A percentile compares a stretch with the other conserved stretches of the same genome.
phyloP scores from a whole-genome alignment of 1,284 basidiomycete species.

The Cryptococcus jaspeensis region DNA sequence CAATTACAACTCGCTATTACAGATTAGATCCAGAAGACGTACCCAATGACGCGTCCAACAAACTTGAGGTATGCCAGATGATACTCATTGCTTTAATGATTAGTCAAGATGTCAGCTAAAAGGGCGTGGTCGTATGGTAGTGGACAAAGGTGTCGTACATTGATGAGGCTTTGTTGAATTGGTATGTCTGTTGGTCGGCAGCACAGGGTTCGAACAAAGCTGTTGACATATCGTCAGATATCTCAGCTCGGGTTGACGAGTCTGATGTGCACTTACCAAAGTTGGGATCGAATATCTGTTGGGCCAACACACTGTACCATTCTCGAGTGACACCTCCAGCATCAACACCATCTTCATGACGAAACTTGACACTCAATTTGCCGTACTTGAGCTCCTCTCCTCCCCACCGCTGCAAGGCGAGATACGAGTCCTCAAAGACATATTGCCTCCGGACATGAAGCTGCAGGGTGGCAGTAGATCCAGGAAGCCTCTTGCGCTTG shows the following conservation, averaged over 20 bases:
- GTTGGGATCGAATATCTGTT: conserved; percentile 99
- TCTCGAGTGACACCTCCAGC: conserved; percentile 97
- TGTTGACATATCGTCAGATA: conserved; percentile 1
- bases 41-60: conserved; percentile 92
- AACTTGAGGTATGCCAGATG: conserved; percentile 99
- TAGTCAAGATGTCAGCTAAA: neutral
- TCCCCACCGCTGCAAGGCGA: conserved; percentile 80
- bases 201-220: conserved; percentile 92
- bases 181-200: conserved; percentile 89
- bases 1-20: neutral
- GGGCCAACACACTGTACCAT: conserved; percentile 97
- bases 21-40: conserved; percentile 12
- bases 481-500: conserved; percentile 65
- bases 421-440: conserved; percentile 97
- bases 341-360: conserved; percentile 96
- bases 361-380: conserved; percentile 95
- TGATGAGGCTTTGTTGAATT: conserved; percentile 93
- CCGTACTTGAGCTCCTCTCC: conserved; percentile 98
- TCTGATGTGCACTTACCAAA: conserved; percentile 58
- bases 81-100: conserved; percentile 66
- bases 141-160: conserved; percentile 52
- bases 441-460: conserved; percentile 89
- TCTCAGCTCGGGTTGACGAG: too few relatives aligned
- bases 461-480: conserved; percentile 75
- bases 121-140: neutral